These are phyloP conservation scores for Cercospora sesami DNA, from an alignment of 2,329 filamentous ascomycete genomes.

Conservation along the genomic window DNA sequence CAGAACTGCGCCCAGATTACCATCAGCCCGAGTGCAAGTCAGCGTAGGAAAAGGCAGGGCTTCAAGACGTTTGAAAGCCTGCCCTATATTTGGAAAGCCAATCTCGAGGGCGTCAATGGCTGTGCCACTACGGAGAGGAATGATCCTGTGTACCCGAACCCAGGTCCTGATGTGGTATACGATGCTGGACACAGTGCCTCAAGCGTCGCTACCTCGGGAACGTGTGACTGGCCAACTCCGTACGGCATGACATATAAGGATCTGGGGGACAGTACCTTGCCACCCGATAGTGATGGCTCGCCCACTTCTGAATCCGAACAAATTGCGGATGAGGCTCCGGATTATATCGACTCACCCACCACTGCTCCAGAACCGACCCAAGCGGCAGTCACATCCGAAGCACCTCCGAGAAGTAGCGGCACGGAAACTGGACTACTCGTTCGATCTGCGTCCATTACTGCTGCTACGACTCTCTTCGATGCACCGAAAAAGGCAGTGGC, in stretches of 20 bases:
- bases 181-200: slow-evolving; percentile 38
- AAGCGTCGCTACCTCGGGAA: slow-evolving; percentile 30
- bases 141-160: slow-evolving; percentile 45
- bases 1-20: slow-evolving; percentile 47
- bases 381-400: background rate
- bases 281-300: background rate
- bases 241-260: slow-evolving; percentile 34
- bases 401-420: background rate
- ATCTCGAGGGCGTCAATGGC: slow-evolving; percentile 44
- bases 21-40: slow-evolving; percentile 46
- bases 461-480: background rate
- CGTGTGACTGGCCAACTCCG: slow-evolving; percentile 37
- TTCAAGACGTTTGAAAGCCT: slow-evolving; percentile 37
- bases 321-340: no score
- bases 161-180: slow-evolving; percentile 45
- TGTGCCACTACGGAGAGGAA: slow-evolving; percentile 43
- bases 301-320: background rate
- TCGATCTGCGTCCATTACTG: slow-evolving; percentile 9
- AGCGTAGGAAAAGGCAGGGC: slow-evolving; percentile 23
- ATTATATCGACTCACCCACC: background rate
- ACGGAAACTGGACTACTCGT: background rate
- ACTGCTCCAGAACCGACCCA: background rate
- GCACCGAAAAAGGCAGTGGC: background rate
- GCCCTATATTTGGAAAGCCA: slow-evolving; percentile 48
- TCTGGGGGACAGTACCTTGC: slow-evolving; percentile 17